Evolutionary conservation across 192 early-diverging fungal genomes (phyloP), one percentile per base, ranked within the genome.

Genomic region (Backusella luteola): DNA sequence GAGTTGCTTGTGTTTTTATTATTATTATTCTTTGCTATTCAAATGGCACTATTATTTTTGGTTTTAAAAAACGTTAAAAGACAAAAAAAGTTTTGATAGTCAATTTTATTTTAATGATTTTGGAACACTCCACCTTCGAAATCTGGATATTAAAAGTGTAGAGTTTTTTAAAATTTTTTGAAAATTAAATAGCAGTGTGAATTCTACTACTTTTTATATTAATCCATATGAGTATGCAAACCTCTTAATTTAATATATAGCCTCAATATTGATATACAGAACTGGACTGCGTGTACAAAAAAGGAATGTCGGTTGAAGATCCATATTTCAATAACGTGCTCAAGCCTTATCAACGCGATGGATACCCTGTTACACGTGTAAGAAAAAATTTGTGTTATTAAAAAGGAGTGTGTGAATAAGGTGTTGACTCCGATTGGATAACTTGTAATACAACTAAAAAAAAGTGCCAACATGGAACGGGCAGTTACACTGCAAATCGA

Each of bases 261-360:
- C 17, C 46, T 21, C 46, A 63, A 29, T 63, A 29, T 26, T 63
- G 12, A 26, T 26, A 26, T 63, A 29, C 56, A 63, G 1, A 63
- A 63, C 56, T 63, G 12, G 26, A 11, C 56, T 63, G 9, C 23
- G 56, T 63, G 23, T 63, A 63, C 56, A 63, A 63, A 63, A 63
- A 63, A 63, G 56, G 56, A 63, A 63, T 29, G 3, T 29, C 26
- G 56, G 56, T 63, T 63, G 56, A 63, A 29, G 56, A 63, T 63
- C 23, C 56, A 63, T 29, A 29, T 63, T 63, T 63, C 21, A 63
- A 63, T 63, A 63, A 29, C 56, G 56, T 63, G 56, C 56, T 63
- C 56, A 9, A 63, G 23, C 56, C 56, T 63, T 63, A 63, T 63
- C 56, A 63, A 49, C 15, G 46, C 19, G 56, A 63, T 14, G 56